Evolutionary conservation across 2,329 filamentous ascomycete species (phyloP), one percentile per base, ranked within the genome.

Genomic region (Fusarium brevicatenulatum): DNA sequence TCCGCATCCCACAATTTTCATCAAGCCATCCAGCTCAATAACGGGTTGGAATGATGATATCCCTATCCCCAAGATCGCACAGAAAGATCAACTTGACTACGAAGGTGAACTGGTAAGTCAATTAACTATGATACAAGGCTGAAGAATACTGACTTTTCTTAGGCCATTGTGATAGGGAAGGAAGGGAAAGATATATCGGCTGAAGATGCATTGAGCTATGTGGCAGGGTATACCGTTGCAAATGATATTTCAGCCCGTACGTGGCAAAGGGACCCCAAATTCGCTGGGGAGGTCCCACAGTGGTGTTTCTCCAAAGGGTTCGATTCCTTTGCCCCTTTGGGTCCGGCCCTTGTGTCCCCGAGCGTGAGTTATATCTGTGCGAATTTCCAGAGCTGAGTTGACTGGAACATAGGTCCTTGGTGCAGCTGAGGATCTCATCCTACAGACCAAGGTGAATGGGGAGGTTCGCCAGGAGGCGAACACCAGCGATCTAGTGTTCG

Each of bases 251-350:
- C 64, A 7, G 50, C 59, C 5, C 50, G 68, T 12, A 57, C 50
- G 10, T 68, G 54, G 55, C 68, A 71, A 25, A 57, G 56, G 42
- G 49, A 65, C 21, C 62, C 50, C 15, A 40, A 28, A 13, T 66
- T 57, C 12, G 66, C 60, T 8, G 61, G 66, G 15, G 28, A 23
- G 28, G 63, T 63, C 15, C 59, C 63, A 3, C 68, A 71, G 32
- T 68, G 59, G 55, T 64, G 68, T 15, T 71, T 64, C 36, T 63
- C 68, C 9, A 71, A 71, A 36, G 59, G 63, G 1, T 71, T 71
- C 13, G 68, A 71, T 30, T 53, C 28, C 5, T 70, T 70, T 52
- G 63, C 68, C 7, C 68, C 68, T 4, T n/a, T 70, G 15, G 68
- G 68, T 9, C 68, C 64, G 2, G 18, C 32, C 1, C 50, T 70